Conservation (phyloP, 805 yeast species). For the Candida coquimbonensis region DNA sequence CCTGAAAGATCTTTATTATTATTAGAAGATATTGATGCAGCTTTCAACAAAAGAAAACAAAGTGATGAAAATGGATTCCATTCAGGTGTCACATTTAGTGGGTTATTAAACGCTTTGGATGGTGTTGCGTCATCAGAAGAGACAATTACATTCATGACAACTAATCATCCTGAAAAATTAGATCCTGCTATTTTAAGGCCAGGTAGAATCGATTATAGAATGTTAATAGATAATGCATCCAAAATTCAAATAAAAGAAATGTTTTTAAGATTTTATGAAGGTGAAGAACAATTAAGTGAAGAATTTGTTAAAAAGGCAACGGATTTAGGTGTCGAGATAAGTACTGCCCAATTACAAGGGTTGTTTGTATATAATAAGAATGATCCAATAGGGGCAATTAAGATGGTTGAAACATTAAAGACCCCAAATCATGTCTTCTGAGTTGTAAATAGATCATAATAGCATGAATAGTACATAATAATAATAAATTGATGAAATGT, state of each 20-base stretch:
- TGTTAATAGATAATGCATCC: conserved; percentile 80
- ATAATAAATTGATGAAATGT: neutral
- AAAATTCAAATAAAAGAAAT: conserved; percentile 69
- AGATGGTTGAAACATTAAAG: conserved; percentile 41
- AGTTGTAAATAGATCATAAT: neutral
- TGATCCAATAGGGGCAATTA: conserved; percentile 69
- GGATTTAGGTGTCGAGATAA: conserved; percentile 49
- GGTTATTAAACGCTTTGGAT: conserved; percentile 86
- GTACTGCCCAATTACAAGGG: conserved; percentile 95
- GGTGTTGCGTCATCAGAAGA: conserved; percentile 98
- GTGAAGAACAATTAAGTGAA: conserved; percentile 45
- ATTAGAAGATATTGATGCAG: conserved; percentile 93
- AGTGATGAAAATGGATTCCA: conserved; percentile 68
- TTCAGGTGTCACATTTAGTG: conserved; percentile 93
- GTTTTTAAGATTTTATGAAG: conserved; percentile 83
- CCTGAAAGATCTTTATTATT: conserved; percentile 83
- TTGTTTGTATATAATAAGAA: conserved; percentile 87
- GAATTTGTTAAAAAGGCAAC: conserved; percentile 35
- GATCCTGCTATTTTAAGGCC: conserved; percentile 94
- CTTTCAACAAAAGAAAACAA: conserved; percentile 78
- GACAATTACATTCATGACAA: conserved; percentile 94
- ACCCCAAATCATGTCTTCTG: conserved; percentile 29
- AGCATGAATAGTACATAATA: neutral
- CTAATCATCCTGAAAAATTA: conserved; percentile 90
- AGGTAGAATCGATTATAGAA: conserved; percentile 86